A percentile compares a stretch with the other conserved stretches of the same genome.
Conservation (phyloP, 2,329 filamentous ascomycete genomes). For the Pseudocercospora macadamiae region DNA sequence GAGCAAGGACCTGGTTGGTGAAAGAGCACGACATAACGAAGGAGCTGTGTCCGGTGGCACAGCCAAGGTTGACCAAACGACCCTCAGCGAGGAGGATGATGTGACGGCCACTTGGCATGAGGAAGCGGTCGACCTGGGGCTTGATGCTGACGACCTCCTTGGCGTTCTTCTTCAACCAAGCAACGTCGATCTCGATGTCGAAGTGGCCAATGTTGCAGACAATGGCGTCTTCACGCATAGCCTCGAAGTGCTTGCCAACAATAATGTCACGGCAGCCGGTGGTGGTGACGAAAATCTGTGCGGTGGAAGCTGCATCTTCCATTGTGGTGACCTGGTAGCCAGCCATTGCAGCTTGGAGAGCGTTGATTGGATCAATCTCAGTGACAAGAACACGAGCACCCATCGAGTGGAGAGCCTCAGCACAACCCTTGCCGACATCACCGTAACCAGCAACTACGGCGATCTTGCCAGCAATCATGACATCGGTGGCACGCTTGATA, state of each 20-base stretch:
- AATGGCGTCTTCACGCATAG: constrained; percentile 95
- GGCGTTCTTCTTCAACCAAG: constrained; percentile 98
- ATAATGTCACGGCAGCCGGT: constrained; percentile 99
- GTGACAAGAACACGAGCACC: constrained; percentile 95
- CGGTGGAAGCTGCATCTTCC: constrained; percentile 86
- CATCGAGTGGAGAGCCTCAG: constrained; percentile 93
- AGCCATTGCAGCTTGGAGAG: constrained; percentile 96
- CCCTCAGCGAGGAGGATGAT: constrained; percentile 99
- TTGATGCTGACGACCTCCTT: constrained; percentile 97
- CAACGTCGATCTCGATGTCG: constrained; percentile 99
- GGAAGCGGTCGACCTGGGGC: constrained; percentile 98
- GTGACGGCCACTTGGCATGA: constrained; percentile 90
- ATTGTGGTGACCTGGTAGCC: constrained; percentile 97
- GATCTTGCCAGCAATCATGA: constrained; percentile 99
- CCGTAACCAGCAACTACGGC: constrained; percentile 96
- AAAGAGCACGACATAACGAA: constrained; percentile 99
- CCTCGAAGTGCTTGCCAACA: constrained; percentile 86
- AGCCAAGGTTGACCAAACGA: constrained; percentile 98
- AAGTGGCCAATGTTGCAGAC: constrained; percentile 99
- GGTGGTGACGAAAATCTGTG: constrained; percentile 99
- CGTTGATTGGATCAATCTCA: constrained; percentile 99
- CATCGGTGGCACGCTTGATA: constrained; percentile 99
- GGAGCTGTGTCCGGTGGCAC: constrained; percentile 97
- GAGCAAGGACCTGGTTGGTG: constrained; percentile 99
- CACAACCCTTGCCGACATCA: constrained; percentile 99